Evolutionary conservation across 2,329 filamentous ascomycete species (phyloP), one percentile per base, ranked within the genome.

Genomic region (Helotiales sp.): DNA sequence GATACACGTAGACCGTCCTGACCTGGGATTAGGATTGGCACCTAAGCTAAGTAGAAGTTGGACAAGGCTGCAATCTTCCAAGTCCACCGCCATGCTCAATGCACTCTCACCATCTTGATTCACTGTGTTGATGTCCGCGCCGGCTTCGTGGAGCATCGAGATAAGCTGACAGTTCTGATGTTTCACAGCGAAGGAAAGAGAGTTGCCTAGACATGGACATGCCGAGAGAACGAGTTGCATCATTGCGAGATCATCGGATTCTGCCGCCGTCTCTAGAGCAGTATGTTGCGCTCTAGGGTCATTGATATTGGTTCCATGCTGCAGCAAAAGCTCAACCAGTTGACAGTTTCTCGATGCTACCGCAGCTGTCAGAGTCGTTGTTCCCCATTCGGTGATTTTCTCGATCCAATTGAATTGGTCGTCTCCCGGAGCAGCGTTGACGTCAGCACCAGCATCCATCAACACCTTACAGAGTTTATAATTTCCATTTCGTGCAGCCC

Each of bases 361-460:
- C 1, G 52, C 52, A 17, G 52, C 52, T 22, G 34, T 34, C 5
- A 54, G 22, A 13, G 51, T 19, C 10, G 51, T 47, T 8, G 52
- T 27, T 22, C 19, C 19, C 10, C 1, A 34, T 29, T 8, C 24
- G 10, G 2, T 27, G 15, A 6, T 25, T 15, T 13, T 12, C 42
- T 25, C 24, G 15, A 7, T 47, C 27, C n/a, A n/a, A n/a, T n/a
- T n/a, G n/a, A n/a, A n/a, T n/a, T n/a, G n/a, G n/a, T n/a, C 17
- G 7, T 10, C 38, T 9, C 2, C 2, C 2, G 38, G 38, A 9
- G 40, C 31, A 19, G 30, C 31, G 29, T 55, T 53, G 5, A 61
- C 33, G 19, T 58, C 58, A 2, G 55, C 51, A 15, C 54, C 48
- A 30, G 34, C 46, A 2, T 58, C 34, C 7, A 58, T 25, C 44